Base-by-base conservation (phyloP, 2,329 filamentous ascomycete species). In the Claviceps arundinis region DNA sequence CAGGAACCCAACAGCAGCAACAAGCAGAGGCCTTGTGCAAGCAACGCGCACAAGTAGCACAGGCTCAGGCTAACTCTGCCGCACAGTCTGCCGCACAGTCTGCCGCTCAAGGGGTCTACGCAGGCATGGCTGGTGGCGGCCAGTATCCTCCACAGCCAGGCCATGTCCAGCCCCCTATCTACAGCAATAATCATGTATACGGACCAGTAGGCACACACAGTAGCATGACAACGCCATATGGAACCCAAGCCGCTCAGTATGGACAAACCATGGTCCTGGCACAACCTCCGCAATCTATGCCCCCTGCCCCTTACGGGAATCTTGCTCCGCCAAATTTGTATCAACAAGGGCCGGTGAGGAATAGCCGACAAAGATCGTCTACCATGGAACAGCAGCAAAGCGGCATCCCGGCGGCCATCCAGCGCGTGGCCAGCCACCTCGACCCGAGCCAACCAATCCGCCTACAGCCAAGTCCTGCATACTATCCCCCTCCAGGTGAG, bases 381-480 rank as follows among this genome's bases (percentile, higher is more conserved):
- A 98, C 93, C 3, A 94, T 97, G 85, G 93, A 97, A 63, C 88
- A 93, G 64, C 88, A 94, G 62, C 86, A 90, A 63, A 90, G 86
- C 56, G 91, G 91, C 2, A 95, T 98, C 54, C 93, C 93, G 5
- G 84, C 87, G 14, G 84, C 90, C 3, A 88, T 98, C 54, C 93
- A 98, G 68, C 80, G 93, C 60, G 93, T 98, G 22, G 93, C 93
- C 43, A 95, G 89, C 65, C 91, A 97, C 68, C 78, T 98, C 45
- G 93, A 98, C 63, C 93, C 93, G 1, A 97, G 82, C 60, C 87
- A 90, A 55, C 93, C 93, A 0, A 97, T 98, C 61, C 81, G 93
- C 48, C 70, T 97, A 52, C 93, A 98, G 65, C 93, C 93, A 2
- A 96, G 89, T 60, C 93, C 93, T 5, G 93, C 93, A 1, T 98